These are phyloP conservation scores for Protea cynaroides DNA, from an alignment of 164 flowering plant species.

Conservation along the genomic window DNA sequence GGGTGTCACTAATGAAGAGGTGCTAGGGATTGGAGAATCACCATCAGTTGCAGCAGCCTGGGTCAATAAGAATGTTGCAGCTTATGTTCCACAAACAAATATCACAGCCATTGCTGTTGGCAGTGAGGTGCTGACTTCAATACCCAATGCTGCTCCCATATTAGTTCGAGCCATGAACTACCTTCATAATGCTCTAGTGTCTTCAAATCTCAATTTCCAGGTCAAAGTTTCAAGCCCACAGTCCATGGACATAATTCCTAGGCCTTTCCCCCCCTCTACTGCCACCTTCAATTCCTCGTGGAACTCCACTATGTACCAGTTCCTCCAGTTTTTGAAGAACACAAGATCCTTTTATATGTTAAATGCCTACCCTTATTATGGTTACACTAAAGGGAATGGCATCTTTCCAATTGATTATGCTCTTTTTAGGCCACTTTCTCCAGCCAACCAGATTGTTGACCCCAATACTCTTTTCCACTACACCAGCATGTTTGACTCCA, in stretches of 20 bases:
- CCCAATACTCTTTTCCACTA: conserved; percentile 89
- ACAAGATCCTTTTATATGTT: conserved; percentile 76
- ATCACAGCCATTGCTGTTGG: conserved; percentile 88
- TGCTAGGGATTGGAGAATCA: conserved; percentile 61
- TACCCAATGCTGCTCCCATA: conserved; percentile 68
- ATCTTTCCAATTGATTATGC: conserved; percentile 90
- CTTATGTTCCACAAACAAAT: conserved; percentile 67
- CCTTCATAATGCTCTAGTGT: conserved; percentile 38
- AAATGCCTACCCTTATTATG: conserved; percentile 87
- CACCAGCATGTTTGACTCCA: conserved; percentile 85
- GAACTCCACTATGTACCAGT: conserved; percentile 67
- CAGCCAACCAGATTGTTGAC: conserved; percentile 80
- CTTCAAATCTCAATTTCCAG: conserved; percentile 27
- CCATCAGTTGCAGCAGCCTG: conserved; percentile 75
- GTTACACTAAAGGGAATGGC: conserved; percentile 60
- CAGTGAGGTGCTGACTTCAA: conserved; percentile 72
- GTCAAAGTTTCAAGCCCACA: conserved; percentile 46
- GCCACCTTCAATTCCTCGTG: conserved; percentile 74
- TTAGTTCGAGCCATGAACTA: conserved; percentile 69
- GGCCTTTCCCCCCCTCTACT: conserved; percentile 85
- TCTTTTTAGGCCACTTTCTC: conserved; percentile 58
- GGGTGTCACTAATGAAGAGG: conserved; percentile 68
- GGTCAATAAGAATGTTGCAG: conserved; percentile 67
- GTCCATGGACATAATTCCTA: conserved; percentile 69
- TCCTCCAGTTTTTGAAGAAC: conserved; percentile 76